Evolutionary conservation across 2,329 filamentous ascomycete species (phyloP), one percentile per base, ranked within the genome.

Genomic region (Simplicillium aogashimaense): DNA sequence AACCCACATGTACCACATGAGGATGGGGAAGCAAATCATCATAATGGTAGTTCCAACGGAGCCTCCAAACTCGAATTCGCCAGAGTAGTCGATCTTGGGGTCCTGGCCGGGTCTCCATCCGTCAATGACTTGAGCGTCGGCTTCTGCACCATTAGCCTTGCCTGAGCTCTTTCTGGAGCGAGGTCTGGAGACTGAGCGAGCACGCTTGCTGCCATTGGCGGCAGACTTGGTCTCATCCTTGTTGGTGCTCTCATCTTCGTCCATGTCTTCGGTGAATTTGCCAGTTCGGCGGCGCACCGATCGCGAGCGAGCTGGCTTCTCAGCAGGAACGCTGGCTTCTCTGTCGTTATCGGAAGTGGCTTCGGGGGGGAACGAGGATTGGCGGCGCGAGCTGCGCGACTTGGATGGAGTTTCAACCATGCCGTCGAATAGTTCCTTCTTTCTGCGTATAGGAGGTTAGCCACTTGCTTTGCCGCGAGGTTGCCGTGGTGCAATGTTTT

Each of bases 1-100:
- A 61, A 94, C 81, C 89, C 89, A 97, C 89, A 98, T 95, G 67
- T 95, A 97, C 75, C 86, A 95, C 90, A 97, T 97, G 52, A 98
- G 74, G 30, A 81, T 46, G n/a, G 92, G 92, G 64, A 97, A 98
- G 35, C 83, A 78, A 46, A 88, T 73, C 87, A 97, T 97, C 77
- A 95, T 88, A 50, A 76, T 69, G 13, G 75, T 64, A 33, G 89
- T 83, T 41, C 92, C 90, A n/a, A 74, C 58, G 3, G 86, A 81
- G 43, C 92, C 92, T 47, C 90, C 90, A 57, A 97, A 98, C 58
- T 98, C 94, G 50, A 77, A 74, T 47, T 74, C 67, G 47, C 73
- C 76, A 2, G 76, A 79, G 53, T 72, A 66, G 62, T 83, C 79
- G 42, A 82, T 50, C 59, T 72, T 80, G 52, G 72, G 74, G 51